Conservation (phyloP, 345 rosid genomes). For the Aurinia saxatilis region DNA sequence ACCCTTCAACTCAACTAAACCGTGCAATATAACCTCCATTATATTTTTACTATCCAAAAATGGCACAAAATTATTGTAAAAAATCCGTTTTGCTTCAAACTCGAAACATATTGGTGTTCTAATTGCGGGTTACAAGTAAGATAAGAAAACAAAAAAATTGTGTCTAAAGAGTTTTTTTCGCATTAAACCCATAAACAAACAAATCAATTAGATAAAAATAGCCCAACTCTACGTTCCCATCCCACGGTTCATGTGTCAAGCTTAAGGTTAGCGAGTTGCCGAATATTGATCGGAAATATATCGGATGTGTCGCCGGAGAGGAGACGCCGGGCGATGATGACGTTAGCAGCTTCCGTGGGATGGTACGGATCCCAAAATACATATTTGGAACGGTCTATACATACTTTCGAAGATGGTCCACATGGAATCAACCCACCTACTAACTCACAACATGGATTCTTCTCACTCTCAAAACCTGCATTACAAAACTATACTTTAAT, state of each 20-base stretch:
- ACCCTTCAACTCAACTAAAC: too few species aligned
- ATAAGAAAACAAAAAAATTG: too few species aligned
- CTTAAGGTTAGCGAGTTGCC: conserved; percentile 24
- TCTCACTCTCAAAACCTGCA: conserved; percentile 54
- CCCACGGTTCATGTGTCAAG: not conserved
- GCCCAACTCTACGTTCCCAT: not conserved
- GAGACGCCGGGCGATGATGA: conserved; percentile 22
- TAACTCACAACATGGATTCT: conserved; percentile 45
- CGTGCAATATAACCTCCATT: too few species aligned
- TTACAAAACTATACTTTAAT: too few species aligned
- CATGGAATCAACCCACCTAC: conserved; percentile 61
- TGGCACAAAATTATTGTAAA: too few species aligned
- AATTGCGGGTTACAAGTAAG: too few species aligned
- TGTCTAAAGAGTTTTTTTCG: too few species aligned
- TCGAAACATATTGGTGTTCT: too few species aligned
- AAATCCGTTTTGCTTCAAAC: too few species aligned
- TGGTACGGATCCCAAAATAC: conserved; percentile 40
- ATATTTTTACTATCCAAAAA: too few species aligned
- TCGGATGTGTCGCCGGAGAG: conserved; percentile 30
- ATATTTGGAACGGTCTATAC: conserved; percentile 29
- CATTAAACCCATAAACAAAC: too few species aligned
- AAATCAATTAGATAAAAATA: not conserved
- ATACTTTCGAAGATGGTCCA: conserved; percentile 18
- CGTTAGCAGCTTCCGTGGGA: conserved; percentile 27
- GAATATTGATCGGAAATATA: conserved; percentile 35